phyloP scores from a whole-genome alignment of 345 rosid genomes.

The Rhodamnia rubescens region DNA sequence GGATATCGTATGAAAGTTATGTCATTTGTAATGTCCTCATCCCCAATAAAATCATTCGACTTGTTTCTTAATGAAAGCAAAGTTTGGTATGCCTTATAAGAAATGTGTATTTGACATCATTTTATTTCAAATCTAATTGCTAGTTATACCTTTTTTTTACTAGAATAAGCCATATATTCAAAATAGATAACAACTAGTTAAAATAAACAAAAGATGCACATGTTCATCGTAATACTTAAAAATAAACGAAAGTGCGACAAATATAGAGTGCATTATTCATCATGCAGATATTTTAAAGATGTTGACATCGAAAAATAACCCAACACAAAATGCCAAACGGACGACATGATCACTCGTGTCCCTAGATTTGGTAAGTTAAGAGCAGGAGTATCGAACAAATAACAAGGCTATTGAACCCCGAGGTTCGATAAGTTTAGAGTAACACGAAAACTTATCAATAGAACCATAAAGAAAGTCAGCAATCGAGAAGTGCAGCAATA shows the following conservation, averaged over 20 bases:
- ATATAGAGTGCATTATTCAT: background rate
- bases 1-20: no score
- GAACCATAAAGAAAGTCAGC: no score
- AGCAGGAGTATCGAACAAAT: no score
- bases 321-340: no score
- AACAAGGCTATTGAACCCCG: no score
- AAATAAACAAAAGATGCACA: background rate
- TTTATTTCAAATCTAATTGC: background rate
- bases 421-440: no score
- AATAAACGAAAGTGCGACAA: background rate
- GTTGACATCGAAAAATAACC: no score
- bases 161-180: background rate
- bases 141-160: background rate
- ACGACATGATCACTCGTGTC: no score
- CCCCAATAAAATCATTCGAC: background rate
- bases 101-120: background rate
- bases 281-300: background rate
- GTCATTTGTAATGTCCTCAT: no score
- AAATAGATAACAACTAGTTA: background rate
- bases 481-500: no score
- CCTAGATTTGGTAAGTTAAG: no score
- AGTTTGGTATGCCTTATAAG: background rate
- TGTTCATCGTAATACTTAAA: background rate
- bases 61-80: background rate
- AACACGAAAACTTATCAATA: no score